Evolutionary conservation across 176 grass and related monocot species (phyloP).

Genomic region (Aegilops sharonensis): DNA sequence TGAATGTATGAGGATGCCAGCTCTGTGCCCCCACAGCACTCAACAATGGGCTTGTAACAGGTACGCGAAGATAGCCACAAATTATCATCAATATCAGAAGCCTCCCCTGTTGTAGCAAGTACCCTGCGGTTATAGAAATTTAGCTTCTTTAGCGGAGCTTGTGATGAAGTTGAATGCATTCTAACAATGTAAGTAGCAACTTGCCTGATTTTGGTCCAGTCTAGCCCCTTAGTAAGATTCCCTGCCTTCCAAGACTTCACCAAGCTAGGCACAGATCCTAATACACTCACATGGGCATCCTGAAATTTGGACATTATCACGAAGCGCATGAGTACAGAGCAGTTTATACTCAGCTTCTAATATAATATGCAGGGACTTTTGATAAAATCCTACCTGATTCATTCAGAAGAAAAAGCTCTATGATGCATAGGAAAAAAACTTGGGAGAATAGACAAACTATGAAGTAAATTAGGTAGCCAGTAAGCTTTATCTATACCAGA

Average conservation of each 20-base stretch:
- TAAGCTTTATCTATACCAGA: background rate
- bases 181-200: slow-evolving; percentile 5
- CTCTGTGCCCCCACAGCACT: slow-evolving; percentile 89
- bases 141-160: slow-evolving; percentile 12
- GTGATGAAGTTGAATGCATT: slow-evolving; percentile 8
- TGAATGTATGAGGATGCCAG: slow-evolving; percentile 84
- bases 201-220: slow-evolving; percentile 92
- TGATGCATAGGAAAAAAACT: background rate
- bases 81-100: slow-evolving; percentile 90
- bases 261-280: slow-evolving; percentile 88
- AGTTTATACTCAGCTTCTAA: background rate
- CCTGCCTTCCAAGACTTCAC: slow-evolving; percentile 86
- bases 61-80: slow-evolving; percentile 77
- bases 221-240: slow-evolving; percentile 68
- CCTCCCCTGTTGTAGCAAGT: slow-evolving; percentile 80
- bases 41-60: slow-evolving; percentile 82
- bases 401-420: background rate
- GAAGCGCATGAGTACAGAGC: background rate
- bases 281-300: slow-evolving; percentile 83
- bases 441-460: slow-evolving; percentile 2
- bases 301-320: slow-evolving; percentile 18
- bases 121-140: slow-evolving; percentile 43
- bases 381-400: background rate
- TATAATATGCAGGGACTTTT: background rate
- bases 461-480: background rate